Conservation (phyloP, 192 early-diverging fungal genomes). For the Coemansia sp. region DNA sequence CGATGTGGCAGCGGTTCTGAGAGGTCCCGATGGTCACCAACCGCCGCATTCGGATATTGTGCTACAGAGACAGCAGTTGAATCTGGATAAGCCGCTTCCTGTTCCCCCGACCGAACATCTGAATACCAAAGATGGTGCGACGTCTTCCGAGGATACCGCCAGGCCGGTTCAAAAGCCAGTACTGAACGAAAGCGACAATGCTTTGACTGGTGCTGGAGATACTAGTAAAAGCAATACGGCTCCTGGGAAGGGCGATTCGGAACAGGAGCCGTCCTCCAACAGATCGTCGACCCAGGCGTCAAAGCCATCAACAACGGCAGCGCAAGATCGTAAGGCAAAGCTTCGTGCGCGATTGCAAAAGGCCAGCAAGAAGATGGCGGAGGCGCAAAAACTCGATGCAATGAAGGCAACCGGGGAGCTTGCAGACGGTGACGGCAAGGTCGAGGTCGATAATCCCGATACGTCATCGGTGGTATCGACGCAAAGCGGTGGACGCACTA, state of each 20-base stretch:
- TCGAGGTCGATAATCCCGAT: constrained; percentile 3
- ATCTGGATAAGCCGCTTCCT: constrained; percentile 35
- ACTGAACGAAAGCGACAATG: background rate
- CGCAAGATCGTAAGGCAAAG: constrained; percentile 35
- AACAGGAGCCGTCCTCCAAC: background rate
- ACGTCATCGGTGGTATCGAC: background rate
- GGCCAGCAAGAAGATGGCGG: constrained; percentile 33
- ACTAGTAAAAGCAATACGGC: background rate
- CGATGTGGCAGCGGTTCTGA: constrained; percentile 2
- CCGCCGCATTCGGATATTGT: background rate
- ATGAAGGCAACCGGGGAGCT: constrained; percentile 3
- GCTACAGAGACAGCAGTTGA: constrained; percentile 1
- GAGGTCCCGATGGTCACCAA: background rate
- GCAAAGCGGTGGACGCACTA: constrained; percentile 1
- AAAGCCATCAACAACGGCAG: constrained; percentile 10
- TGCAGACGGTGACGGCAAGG: background rate
- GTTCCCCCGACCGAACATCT: constrained; percentile 2
- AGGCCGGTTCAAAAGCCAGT: background rate
- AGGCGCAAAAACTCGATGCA: constrained; percentile 23
- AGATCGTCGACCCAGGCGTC: background rate
- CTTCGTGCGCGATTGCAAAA: constrained; percentile 37
- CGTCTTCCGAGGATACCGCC: background rate
- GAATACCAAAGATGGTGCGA: background rate
- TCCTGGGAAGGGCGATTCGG: background rate
- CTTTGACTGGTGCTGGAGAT: background rate